These are phyloP conservation scores for Diaporthe nobilis DNA, from an alignment of 2,329 filamentous ascomycete species.

Conservation along the genomic window DNA sequence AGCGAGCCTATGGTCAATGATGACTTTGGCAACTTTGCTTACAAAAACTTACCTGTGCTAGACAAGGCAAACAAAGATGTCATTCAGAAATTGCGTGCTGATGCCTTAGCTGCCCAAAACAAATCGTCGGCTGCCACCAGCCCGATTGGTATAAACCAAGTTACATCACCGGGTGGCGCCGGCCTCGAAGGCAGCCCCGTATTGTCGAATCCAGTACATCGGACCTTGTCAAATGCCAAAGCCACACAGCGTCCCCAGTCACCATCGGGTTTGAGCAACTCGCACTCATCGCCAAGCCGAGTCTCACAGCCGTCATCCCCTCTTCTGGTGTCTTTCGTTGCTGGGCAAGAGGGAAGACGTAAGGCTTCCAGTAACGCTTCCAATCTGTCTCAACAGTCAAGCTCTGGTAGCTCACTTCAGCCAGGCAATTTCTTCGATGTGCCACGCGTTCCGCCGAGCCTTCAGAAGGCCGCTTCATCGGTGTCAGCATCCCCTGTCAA, in stretches of 20 bases:
- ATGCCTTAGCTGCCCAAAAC: constrained; percentile 81
- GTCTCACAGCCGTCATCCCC: constrained; percentile 86
- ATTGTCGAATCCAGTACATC: constrained; percentile 83
- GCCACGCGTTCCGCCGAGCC: constrained; percentile 71
- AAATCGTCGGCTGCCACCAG: constrained; percentile 63
- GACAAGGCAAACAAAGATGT: constrained; percentile 99
- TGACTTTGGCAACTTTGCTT: constrained; percentile 96
- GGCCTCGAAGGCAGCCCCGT: constrained; percentile 86
- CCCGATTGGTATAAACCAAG: constrained; percentile 57
- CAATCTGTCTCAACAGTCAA: constrained; percentile 81
- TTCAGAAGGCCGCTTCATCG: constrained; percentile 73
- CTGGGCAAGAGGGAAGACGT: constrained; percentile 84
- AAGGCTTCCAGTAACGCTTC: constrained; percentile 95
- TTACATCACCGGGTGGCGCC: constrained; percentile 74
- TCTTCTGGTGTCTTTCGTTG: constrained; percentile 95
- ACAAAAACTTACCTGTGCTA: constrained; percentile 96
- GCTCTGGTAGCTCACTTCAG: constrained; percentile 73
- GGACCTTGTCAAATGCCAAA: constrained; percentile 87
- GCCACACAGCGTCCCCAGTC: constrained; percentile 84
- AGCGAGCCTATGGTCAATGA: constrained; percentile 92
- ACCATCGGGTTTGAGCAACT: constrained; percentile 83
- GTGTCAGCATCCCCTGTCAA: constrained; percentile 71
- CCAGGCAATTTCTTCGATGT: constrained; percentile 80
- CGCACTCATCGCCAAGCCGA: constrained; percentile 89
- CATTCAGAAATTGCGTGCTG: constrained; percentile 93